Percentiles rank a stretch among this genome's conserved stretches.
Evolutionary conservation across 163 green algal species (phyloP).

Genomic region (Coccomyxa subellipsoidea): DNA sequence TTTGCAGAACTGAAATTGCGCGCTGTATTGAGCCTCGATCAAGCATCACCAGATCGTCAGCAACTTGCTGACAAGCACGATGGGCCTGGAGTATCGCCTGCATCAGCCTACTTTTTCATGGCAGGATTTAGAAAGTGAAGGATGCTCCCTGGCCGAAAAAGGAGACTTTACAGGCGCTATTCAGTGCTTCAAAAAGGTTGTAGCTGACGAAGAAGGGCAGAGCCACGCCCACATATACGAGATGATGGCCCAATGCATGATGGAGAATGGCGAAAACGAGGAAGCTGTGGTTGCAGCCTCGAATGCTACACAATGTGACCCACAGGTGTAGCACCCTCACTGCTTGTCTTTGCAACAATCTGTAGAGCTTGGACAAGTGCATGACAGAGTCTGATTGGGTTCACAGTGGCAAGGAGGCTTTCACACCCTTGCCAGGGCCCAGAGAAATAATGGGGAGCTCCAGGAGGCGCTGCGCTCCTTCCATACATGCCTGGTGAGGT

Average conservation of each 20-base stretch:
- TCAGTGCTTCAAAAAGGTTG: background rate
- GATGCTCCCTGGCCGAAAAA: background rate
- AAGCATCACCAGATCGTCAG: background rate
- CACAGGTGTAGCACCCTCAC: background rate
- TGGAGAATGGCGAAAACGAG: background rate
- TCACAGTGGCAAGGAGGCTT: background rate
- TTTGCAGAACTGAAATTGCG: no score
- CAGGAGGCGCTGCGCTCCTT: background rate
- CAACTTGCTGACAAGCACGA: background rate
- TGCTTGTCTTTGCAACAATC: background rate
- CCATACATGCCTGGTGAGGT: background rate
- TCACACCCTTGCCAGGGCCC: background rate
- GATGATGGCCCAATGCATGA: slow-evolving; percentile 2
- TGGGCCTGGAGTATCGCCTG: background rate
- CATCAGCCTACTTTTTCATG: background rate
- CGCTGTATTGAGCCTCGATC: no score
- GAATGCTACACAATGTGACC: background rate
- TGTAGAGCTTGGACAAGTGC: no score
- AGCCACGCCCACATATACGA: background rate
- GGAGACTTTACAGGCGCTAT: background rate
- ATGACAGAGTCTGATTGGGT: background rate
- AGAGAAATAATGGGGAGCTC: background rate
- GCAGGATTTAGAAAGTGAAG: background rate
- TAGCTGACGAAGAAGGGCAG: background rate
- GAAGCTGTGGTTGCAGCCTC: background rate